phyloP scores from a whole-genome alignment of 768 basidiomycete genomes.

The Agrocybe chaxingu region DNA sequence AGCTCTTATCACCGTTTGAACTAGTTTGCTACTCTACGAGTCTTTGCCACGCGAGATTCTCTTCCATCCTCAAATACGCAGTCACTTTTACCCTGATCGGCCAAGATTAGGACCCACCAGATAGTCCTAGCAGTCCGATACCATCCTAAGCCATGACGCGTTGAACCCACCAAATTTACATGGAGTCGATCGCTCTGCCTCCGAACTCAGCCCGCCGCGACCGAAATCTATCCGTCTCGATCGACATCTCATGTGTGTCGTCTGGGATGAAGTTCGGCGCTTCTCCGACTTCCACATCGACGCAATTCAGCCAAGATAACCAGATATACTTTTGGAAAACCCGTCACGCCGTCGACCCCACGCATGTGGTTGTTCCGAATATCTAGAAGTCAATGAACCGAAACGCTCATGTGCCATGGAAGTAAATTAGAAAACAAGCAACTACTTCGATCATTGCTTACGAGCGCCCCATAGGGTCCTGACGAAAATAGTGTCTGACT shows the following conservation, averaged over 20 bases:
- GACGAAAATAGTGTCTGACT: slow-evolving; percentile 21
- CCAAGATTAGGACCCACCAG: no score
- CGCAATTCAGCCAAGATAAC: slow-evolving; percentile 4
- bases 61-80: no score
- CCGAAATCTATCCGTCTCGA: slow-evolving; percentile 22
- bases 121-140: no score
- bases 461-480: slow-evolving; percentile 12
- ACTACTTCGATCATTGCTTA: slow-evolving; percentile 13
- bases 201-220: slow-evolving; percentile 18
- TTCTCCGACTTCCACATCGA: slow-evolving; percentile 12
- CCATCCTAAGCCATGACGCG: no score
- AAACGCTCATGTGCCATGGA: slow-evolving; percentile 16
- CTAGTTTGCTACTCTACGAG: no score
- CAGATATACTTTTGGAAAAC: slow-evolving; percentile 11
- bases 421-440: slow-evolving; percentile 11
- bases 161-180: no score
- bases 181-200: not conserved
- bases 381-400: slow-evolving; percentile 20
- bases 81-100: no score
- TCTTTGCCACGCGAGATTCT: no score
- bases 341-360: slow-evolving; percentile 3
- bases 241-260: slow-evolving; percentile 16
- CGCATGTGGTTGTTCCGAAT: slow-evolving; percentile 19
- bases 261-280: slow-evolving; percentile 19
- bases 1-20: no score